Conservation (phyloP, 2,329 filamentous ascomycete genomes). For the Fonsecaea erecta region DNA sequence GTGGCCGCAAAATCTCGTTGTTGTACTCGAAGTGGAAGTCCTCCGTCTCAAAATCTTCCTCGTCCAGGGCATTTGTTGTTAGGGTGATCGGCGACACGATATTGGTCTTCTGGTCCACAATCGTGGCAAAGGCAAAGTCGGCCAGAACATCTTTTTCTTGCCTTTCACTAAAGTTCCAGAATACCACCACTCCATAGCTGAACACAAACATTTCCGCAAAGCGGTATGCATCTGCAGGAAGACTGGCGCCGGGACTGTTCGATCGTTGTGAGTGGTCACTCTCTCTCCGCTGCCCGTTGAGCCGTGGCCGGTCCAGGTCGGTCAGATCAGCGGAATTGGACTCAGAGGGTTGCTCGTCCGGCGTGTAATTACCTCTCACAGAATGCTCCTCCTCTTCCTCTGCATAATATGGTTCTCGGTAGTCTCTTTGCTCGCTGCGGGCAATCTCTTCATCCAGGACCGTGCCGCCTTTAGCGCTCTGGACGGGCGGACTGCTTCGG, state of each 20-base stretch:
- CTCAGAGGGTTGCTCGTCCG: constrained; percentile 42
- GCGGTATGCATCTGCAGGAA: constrained; percentile 72
- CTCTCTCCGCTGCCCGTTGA: constrained; percentile 40
- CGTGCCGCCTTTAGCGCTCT: constrained; percentile 90
- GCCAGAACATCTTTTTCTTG: constrained; percentile 97
- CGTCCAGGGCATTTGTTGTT: constrained; percentile 76
- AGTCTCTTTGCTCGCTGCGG: constrained; percentile 83
- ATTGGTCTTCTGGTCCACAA: constrained; percentile 39
- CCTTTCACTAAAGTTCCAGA: constrained; percentile 97
- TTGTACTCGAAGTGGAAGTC: constrained; percentile 99
- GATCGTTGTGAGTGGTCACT: constrained; percentile 45
- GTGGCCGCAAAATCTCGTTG: constrained; percentile 77
- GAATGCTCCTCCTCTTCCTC: constrained; percentile 63
- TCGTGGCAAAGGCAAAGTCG: constrained; percentile 76
- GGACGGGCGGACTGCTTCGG: constrained; percentile 86
- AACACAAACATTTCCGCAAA: constrained; percentile 98
- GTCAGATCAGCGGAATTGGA: constrained; percentile 33
- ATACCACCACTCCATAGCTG: constrained; percentile 94
- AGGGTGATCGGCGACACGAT: constrained; percentile 61
- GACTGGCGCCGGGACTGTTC: constrained; percentile 53
- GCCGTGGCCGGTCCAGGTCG: constrained; percentile 40
- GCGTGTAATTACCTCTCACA: constrained; percentile 45
- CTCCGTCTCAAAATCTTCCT: constrained; percentile 94
- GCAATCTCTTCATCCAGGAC: constrained; percentile 95
- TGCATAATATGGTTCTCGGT: constrained; percentile 89